Evolutionary conservation across 768 basidiomycete species (phyloP).

Genomic region (Boletus fagicola): DNA sequence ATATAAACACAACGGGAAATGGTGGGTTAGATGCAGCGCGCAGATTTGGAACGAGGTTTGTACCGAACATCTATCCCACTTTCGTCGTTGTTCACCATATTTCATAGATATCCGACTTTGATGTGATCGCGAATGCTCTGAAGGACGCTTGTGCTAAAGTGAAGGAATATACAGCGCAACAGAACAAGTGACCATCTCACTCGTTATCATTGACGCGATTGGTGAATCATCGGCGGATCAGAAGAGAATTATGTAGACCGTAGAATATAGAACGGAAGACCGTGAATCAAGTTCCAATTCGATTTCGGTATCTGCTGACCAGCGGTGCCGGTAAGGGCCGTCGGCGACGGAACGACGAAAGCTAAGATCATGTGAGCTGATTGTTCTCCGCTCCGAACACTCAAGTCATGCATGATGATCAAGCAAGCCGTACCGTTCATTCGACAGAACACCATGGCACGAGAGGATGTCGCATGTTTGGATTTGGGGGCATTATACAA

Average conservation of each 20-base stretch:
- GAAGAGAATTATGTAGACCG: neutral
- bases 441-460: neutral
- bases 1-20: constrained; percentile 30
- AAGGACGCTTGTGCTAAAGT: constrained; percentile 24
- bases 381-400: neutral
- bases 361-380: neutral
- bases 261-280: neutral
- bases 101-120: constrained; percentile 34
- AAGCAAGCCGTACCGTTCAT: neutral
- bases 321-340: neutral
- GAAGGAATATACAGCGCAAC: constrained; percentile 4
- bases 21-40: constrained; percentile 33
- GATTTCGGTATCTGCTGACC: neutral
- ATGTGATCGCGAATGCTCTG: constrained; percentile 28
- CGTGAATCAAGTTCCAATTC: neutral
- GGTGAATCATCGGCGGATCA: neutral
- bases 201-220: neutral
- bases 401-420: neutral
- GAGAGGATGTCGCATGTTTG: neutral
- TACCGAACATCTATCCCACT: neutral
- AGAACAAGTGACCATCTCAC: constrained; percentile 1
- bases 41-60: constrained; percentile 36
- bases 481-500: neutral
- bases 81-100: neutral
- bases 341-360: neutral